A percentile compares a stretch with the other conserved stretches of the same genome.
Evolutionary conservation across 2,329 filamentous ascomycete species (phyloP).

Genomic region (Metarhizium sp.): DNA sequence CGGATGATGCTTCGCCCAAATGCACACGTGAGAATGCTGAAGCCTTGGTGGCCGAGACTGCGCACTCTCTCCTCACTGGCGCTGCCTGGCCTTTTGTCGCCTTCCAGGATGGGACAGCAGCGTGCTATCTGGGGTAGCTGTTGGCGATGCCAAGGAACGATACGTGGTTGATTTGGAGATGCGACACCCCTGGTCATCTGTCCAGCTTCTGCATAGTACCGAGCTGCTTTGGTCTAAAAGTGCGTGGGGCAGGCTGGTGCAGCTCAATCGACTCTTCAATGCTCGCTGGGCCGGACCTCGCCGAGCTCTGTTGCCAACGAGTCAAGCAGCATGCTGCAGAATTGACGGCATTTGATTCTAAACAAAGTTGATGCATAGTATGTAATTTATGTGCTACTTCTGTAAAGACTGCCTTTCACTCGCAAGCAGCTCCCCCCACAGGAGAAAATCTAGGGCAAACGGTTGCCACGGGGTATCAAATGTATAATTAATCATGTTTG

Average conservation of each 20-base stretch:
- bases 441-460: too few species aligned
- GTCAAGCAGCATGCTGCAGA: too few species aligned
- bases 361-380: too few species aligned
- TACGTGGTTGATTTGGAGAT: neutral
- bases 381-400: too few species aligned
- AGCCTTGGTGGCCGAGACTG: neutral
- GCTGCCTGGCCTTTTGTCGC: neutral
- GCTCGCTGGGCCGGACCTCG: too few species aligned
- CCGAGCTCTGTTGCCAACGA: too few species aligned
- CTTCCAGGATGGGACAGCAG: neutral
- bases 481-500: neutral
- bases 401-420: too few species aligned
- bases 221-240: neutral
- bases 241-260: neutral
- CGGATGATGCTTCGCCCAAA: neutral
- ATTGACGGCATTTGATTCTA: too few species aligned
- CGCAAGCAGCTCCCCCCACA: too few species aligned
- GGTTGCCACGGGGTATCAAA: constrained; percentile 1
- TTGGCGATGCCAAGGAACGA: neutral
- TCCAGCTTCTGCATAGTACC: too few species aligned
- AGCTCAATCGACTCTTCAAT: too few species aligned
- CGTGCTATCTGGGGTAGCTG: neutral
- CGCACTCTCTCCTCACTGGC: neutral
- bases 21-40: neutral
- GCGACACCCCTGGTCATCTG: neutral